Conservation (phyloP, 2,329 filamentous ascomycete genomes). For the Dothideomycetes sp. region DNA sequence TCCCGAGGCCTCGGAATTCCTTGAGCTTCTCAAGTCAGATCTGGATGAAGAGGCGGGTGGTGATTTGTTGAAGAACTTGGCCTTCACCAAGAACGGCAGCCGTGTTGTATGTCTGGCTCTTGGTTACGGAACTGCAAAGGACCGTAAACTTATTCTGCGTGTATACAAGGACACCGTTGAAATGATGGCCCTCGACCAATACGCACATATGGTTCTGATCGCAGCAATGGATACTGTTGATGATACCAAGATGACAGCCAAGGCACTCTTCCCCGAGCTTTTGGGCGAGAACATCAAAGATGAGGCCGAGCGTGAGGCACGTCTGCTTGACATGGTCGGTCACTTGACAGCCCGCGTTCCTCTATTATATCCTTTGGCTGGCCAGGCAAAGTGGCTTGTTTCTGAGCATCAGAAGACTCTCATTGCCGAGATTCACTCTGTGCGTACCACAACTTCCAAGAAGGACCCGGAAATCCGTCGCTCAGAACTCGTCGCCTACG, state of each 20-base stretch:
- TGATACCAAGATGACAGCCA: conserved; percentile 80
- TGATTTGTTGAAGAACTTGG: conserved; percentile 87
- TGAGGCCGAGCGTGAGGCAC: conserved; percentile 35
- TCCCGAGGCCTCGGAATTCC: conserved; percentile 75
- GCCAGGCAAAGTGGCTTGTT: conserved; percentile 53
- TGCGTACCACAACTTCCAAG: conserved; percentile 79
- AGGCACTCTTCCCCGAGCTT: conserved; percentile 79
- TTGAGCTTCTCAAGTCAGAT: conserved; percentile 85
- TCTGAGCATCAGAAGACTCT: conserved; percentile 55
- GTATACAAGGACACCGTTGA: conserved; percentile 85
- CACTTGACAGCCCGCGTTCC: conserved; percentile 57
- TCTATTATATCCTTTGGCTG: conserved; percentile 72
- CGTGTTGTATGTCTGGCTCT: conserved; percentile 72
- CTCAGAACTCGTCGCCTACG: conserved; percentile 62
- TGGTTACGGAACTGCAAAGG: conserved; percentile 81
- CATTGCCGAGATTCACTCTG: conserved; percentile 66
- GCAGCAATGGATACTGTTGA: conserved; percentile 86
- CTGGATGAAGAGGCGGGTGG: conserved; percentile 63
- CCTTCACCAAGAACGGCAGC: conserved; percentile 84
- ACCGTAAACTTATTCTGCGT: conserved; percentile 79
- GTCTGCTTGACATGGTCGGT: conserved; percentile 57
- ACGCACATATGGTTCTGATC: conserved; percentile 74
- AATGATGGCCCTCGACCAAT: conserved; percentile 68
- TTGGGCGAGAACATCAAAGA: conserved; percentile 53
- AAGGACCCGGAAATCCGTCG: conserved; percentile 73